phyloP scores from a whole-genome alignment of 108 stramenopile genomes.

The Cyclostephanos tholiformis region DNA sequence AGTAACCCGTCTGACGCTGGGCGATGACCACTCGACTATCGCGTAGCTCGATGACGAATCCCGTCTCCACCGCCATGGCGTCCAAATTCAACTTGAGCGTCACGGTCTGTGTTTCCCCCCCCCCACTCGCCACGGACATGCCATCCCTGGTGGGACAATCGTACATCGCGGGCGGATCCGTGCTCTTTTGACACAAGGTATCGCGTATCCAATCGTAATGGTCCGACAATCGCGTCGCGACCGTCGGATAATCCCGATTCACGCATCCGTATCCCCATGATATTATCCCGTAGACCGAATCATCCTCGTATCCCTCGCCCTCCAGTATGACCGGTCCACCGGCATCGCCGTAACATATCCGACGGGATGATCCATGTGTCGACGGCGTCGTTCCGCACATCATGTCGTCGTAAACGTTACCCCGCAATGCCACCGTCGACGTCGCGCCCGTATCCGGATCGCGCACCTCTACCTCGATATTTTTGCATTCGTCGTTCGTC shows the following conservation, averaged over 20 bases:
- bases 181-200: constrained; percentile 42
- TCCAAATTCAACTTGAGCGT: constrained; percentile 46
- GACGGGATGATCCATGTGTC: not conserved
- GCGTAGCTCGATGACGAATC: constrained; percentile 28
- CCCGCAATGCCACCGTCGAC: not conserved
- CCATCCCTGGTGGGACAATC: constrained; percentile 7
- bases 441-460: constrained; percentile 16
- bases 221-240: constrained; percentile 40
- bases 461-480: constrained; percentile 16
- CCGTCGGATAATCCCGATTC: constrained; percentile 55
- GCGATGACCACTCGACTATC: constrained; percentile 23
- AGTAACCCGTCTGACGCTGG: constrained; percentile 39
- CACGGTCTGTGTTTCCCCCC: constrained; percentile 18
- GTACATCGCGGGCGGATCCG: constrained; percentile 34
- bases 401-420: constrained; percentile 54
- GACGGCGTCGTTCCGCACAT: constrained; percentile 48
- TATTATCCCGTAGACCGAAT: constrained; percentile 48
- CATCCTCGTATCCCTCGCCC: constrained; percentile 18
- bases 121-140: constrained; percentile 23
- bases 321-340: constrained; percentile 44
- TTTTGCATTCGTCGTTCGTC: constrained; percentile 24
- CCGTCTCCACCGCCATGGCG: constrained; percentile 41
- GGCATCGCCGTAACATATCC: constrained; percentile 56
- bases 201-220: constrained; percentile 56
- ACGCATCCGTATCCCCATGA: constrained; percentile 65